A percentile compares a stretch with the other conserved stretches of the same genome.
phyloP scores from a whole-genome alignment of 2,329 filamentous ascomycete genomes.

The Arachnopeziza araneosa region DNA sequence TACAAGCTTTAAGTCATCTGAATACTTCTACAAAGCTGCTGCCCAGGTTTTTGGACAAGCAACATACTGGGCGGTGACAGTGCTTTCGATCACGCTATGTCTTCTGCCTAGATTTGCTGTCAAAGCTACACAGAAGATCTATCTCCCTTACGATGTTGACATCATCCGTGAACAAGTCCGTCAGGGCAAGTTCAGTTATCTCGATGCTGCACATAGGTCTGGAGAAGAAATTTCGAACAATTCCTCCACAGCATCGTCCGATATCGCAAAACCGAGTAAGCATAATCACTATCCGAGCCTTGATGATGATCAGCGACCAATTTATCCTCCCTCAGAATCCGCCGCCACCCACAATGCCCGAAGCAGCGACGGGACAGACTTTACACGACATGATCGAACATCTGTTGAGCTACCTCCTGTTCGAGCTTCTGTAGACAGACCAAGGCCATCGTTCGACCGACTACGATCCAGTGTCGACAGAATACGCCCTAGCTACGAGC shows the following conservation, averaged over 20 bases:
- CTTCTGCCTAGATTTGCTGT: constrained; percentile 80
- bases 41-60: constrained; percentile 73
- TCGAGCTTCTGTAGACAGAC: constrained; percentile 47
- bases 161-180: constrained; percentile 91
- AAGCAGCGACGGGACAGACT: constrained; percentile 91
- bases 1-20: constrained; percentile 42
- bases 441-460: constrained; percentile 81
- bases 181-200: constrained; percentile 73
- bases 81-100: constrained; percentile 75
- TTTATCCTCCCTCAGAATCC: constrained; percentile 87
- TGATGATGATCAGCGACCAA: constrained; percentile 84
- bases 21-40: constrained; percentile 73
- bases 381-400: constrained; percentile 52
- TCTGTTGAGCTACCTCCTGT: constrained; percentile 24
- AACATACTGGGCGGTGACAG: constrained; percentile 80
- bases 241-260: constrained; percentile 51
- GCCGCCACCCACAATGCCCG: constrained; percentile 69
- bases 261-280: constrained; percentile 43
- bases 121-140: constrained; percentile 90
- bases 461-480: constrained; percentile 38
- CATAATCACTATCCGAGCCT: constrained; percentile 57
- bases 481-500: constrained; percentile 54
- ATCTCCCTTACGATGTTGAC: constrained; percentile 87
- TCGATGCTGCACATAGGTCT: constrained; percentile 36
- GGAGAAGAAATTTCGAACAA: constrained; percentile 36